Percentiles rank a stretch among this genome's conserved stretches.
phyloP scores from a whole-genome alignment of 2,329 filamentous ascomycete genomes.

The Chrysoporthe austroafricana region DNA sequence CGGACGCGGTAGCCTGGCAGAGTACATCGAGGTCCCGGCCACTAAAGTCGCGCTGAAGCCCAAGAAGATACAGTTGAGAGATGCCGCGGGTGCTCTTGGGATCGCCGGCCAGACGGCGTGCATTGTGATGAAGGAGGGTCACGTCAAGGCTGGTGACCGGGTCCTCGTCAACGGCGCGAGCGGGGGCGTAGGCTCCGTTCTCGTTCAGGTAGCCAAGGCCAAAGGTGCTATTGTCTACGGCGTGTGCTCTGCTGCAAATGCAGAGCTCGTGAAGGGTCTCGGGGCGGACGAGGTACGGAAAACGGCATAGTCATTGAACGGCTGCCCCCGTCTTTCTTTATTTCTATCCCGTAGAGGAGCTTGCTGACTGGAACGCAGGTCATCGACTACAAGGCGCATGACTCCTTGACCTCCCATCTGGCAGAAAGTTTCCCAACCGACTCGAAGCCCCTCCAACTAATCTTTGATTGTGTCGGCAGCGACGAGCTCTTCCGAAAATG shows the following conservation, averaged over 20 bases:
- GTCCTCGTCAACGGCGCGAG: slow-evolving; percentile 56
- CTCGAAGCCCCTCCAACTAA: slow-evolving; percentile 42
- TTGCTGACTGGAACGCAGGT: slow-evolving; percentile 34
- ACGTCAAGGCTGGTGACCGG: slow-evolving; percentile 31
- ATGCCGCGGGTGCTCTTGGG: slow-evolving; percentile 39
- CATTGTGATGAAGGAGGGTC: slow-evolving; percentile 35
- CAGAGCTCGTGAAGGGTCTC: slow-evolving; percentile 47
- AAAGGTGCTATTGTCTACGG: slow-evolving; percentile 48
- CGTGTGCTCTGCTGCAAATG: slow-evolving; percentile 53
- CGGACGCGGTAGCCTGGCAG: slow-evolving; percentile 40
- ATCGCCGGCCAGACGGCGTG: slow-evolving; percentile 41
- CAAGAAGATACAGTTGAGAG: slow-evolving; percentile 27
- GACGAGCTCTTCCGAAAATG: slow-evolving; percentile 49
- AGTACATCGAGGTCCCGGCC: slow-evolving; percentile 41
- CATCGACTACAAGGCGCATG: slow-evolving; percentile 46
- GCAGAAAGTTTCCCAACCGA: slow-evolving; percentile 24
- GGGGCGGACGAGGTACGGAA: slow-evolving; percentile 52
- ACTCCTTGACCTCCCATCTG: slow-evolving; percentile 42
- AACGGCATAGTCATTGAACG: background rate
- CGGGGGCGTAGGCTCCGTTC: slow-evolving; percentile 52
- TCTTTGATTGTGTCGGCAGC: slow-evolving; percentile 55
- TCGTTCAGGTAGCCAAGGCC: slow-evolving; percentile 50
- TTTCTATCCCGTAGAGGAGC: background rate
- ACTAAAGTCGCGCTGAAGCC: slow-evolving; percentile 37
- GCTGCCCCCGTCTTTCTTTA: background rate